These are phyloP conservation scores for Raphanus raphanistrum DNA, from an alignment of 345 rosid species.

Conservation along the genomic window DNA sequence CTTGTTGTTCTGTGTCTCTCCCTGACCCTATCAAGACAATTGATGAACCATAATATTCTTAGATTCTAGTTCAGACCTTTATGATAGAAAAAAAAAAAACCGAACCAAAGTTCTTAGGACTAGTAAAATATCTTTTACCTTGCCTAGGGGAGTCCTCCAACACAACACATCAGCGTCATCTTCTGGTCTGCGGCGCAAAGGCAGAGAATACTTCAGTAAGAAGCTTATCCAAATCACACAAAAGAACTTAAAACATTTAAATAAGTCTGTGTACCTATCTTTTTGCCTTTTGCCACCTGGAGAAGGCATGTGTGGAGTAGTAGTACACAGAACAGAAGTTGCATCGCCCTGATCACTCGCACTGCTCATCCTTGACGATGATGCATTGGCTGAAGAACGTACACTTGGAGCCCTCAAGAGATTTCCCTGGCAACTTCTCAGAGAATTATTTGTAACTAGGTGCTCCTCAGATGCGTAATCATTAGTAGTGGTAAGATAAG, in stretches of 20 bases:
- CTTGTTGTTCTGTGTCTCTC: constrained; percentile 39
- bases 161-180: constrained; percentile 53
- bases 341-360: constrained; percentile 36
- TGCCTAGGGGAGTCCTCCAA: constrained; percentile 62
- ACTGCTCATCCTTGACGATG: constrained; percentile 33
- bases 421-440: constrained; percentile 78
- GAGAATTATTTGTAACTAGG: constrained; percentile 44
- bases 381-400: constrained; percentile 34
- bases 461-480: constrained; percentile 52
- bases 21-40: constrained; percentile 51
- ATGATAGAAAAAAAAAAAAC: not conserved
- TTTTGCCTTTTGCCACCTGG: constrained; percentile 13
- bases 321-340: constrained; percentile 21
- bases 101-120: not conserved
- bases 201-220: constrained; percentile 1
- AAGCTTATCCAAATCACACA: not conserved
- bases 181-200: constrained; percentile 51
- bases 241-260: not conserved
- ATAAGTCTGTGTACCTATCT: not conserved
- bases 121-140: constrained; percentile 45
- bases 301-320: constrained; percentile 28
- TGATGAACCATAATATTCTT: not conserved
- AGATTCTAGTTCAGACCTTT: not conserved
- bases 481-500: constrained; percentile 40
- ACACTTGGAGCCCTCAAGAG: constrained; percentile 53